Percentiles rank a stretch among this genome's conserved stretches.
These are phyloP conservation scores for Rubroboletus satanas DNA, from an alignment of 768 basidiomycete genomes.

Conservation along the genomic window DNA sequence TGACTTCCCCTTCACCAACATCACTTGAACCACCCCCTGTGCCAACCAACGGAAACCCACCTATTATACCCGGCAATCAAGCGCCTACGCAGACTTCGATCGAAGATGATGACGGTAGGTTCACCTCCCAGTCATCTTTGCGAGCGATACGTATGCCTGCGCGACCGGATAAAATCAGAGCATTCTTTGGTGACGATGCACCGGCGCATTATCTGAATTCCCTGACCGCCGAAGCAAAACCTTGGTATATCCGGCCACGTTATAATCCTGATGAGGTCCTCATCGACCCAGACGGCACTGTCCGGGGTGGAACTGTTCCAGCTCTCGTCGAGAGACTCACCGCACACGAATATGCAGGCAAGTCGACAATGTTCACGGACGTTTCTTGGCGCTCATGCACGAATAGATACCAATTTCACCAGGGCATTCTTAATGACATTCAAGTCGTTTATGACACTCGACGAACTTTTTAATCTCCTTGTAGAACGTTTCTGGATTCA, in stretches of 20 bases:
- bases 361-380: constrained; percentile 14
- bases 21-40: constrained; percentile 9
- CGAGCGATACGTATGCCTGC: constrained; percentile 14
- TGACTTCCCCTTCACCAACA: background rate
- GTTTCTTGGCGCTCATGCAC: constrained; percentile 1
- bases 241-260: constrained; percentile 59
- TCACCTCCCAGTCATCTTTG: background rate
- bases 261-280: constrained; percentile 56
- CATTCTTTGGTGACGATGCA: constrained; percentile 50
- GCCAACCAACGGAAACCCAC: constrained; percentile 11
- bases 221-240: constrained; percentile 40
- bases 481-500: constrained; percentile 52
- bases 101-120: constrained; percentile 21
- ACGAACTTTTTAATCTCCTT: constrained; percentile 53
- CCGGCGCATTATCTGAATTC: constrained; percentile 41
- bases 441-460: constrained; percentile 58
- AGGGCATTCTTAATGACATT: constrained; percentile 68
- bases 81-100: background rate
- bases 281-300: constrained; percentile 58
- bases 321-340: constrained; percentile 67
- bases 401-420: constrained; percentile 50
- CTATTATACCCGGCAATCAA: background rate
- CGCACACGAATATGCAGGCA: constrained; percentile 57
- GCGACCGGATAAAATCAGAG: constrained; percentile 41
- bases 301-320: constrained; percentile 57